Conservation (phyloP, 2,329 filamentous ascomycete species). For the Monosporascus sp. region DNA sequence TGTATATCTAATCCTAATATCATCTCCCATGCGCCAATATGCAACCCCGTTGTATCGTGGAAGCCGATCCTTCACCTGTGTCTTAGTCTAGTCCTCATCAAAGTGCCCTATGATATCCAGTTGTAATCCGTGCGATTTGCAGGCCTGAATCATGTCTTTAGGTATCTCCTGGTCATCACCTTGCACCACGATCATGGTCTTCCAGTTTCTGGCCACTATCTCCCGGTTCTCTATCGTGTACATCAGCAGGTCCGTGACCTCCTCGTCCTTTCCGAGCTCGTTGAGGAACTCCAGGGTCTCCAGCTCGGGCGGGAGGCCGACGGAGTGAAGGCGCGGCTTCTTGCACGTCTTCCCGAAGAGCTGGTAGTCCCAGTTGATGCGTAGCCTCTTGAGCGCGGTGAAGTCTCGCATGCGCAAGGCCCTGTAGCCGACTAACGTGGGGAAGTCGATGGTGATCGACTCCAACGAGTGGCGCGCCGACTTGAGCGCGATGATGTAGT, state of each 20-base stretch:
- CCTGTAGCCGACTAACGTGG: slow-evolving; percentile 33
- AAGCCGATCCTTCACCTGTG: neutral
- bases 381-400: slow-evolving; percentile 32
- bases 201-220: slow-evolving; percentile 32
- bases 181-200: slow-evolving; percentile 32
- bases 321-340: slow-evolving; percentile 40
- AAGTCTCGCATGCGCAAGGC: slow-evolving; percentile 41
- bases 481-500: slow-evolving; percentile 40
- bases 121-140: slow-evolving; percentile 25
- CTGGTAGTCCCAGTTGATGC: slow-evolving; percentile 43
- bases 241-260: slow-evolving; percentile 40
- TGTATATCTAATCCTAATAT: neutral
- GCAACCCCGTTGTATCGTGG: neutral
- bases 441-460: slow-evolving; percentile 40
- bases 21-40: neutral
- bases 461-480: slow-evolving; percentile 38
- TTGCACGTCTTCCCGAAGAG: slow-evolving; percentile 41
- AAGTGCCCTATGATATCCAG: slow-evolving; percentile 17
- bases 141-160: slow-evolving; percentile 29
- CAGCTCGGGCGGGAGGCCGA: slow-evolving; percentile 41
- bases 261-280: slow-evolving; percentile 40
- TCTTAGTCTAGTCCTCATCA: neutral
- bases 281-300: slow-evolving; percentile 42
- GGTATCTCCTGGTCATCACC: slow-evolving; percentile 29
- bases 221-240: slow-evolving; percentile 34